Percentiles rank a stretch among this genome's conserved stretches.
Evolutionary conservation across 257 asterid species (phyloP).

Genomic region (Ligustrum vulgare): DNA sequence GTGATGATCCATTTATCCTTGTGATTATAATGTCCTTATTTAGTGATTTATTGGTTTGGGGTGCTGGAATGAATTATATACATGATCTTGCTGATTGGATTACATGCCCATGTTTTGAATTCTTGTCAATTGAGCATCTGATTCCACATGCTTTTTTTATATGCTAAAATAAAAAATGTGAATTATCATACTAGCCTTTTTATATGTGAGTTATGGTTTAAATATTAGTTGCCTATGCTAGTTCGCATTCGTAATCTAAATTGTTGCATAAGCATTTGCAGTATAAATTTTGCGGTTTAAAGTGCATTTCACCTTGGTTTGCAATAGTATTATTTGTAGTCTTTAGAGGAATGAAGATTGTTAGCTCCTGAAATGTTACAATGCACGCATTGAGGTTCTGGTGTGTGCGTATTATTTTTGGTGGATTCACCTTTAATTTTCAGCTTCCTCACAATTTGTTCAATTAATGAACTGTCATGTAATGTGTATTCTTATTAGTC

Average conservation of each 20-base stretch:
- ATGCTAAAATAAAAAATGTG: not conserved
- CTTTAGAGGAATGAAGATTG: no score
- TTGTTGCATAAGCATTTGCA: not conserved
- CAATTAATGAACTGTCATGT: not conserved
- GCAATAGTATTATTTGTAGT: no score
- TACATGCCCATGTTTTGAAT: not conserved
- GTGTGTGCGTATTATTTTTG: not conserved
- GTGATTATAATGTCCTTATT: not conserved
- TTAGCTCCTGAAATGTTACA: no score
- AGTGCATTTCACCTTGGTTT: no score
- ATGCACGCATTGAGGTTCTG: not conserved
- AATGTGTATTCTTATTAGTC: not conserved
- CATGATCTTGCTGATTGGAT: conserved; percentile 1
- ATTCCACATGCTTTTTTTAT: not conserved
- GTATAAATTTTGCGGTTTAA: not conserved
- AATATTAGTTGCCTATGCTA: conserved; percentile 1
- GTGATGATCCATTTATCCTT: conserved; percentile 1
- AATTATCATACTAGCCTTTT: not conserved
- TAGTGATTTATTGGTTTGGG: not conserved
- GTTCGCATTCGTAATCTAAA: not conserved
- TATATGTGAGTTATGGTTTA: not conserved
- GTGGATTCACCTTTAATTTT: not conserved
- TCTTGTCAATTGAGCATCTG: not conserved
- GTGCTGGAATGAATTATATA: not conserved
- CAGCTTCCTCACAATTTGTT: not conserved